Percentiles rank a stretch among this genome's conserved stretches.
Conservation (phyloP, 331 rosid genomes). For the Rhamnella rubrinervis region DNA sequence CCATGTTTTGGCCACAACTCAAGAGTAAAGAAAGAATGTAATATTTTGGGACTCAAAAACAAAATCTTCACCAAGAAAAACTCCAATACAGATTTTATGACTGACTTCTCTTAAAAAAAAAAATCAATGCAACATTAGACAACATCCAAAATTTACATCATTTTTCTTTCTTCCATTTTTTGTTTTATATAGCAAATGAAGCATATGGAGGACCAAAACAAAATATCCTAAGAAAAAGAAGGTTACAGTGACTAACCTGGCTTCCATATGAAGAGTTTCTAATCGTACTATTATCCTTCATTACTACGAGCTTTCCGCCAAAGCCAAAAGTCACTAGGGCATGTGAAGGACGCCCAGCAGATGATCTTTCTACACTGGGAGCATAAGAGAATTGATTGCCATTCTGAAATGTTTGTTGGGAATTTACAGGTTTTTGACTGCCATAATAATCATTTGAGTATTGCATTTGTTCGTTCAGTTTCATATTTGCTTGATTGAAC, state of each 20-base stretch:
- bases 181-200: slow-evolving; percentile 8
- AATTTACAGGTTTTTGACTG: slow-evolving; percentile 41
- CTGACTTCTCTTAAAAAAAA: background rate
- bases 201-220: slow-evolving; percentile 5
- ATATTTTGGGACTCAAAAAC: background rate
- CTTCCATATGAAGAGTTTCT: slow-evolving; percentile 56
- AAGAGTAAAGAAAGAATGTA: background rate
- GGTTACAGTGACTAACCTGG: slow-evolving; percentile 62
- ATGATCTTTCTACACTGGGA: slow-evolving; percentile 65
- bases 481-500: slow-evolving; percentile 42
- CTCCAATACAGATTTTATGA: no score
- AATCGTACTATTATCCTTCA: slow-evolving; percentile 57
- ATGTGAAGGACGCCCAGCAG: slow-evolving; percentile 92
- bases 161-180: slow-evolving; percentile 10
- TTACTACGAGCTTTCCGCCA: slow-evolving; percentile 87
- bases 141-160: slow-evolving; percentile 7
- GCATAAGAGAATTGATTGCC: slow-evolving; percentile 56
- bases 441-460: slow-evolving; percentile 50
- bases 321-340: slow-evolving; percentile 86
- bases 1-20: slow-evolving; percentile 6
- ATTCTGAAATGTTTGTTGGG: slow-evolving; percentile 55
- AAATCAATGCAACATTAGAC: background rate
- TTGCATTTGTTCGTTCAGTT: slow-evolving; percentile 36
- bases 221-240: slow-evolving; percentile 14
- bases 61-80: background rate